Base-by-base conservation (phyloP, 169 alveolate genomes). In the Cryptosporidium xiaoi region DNA sequence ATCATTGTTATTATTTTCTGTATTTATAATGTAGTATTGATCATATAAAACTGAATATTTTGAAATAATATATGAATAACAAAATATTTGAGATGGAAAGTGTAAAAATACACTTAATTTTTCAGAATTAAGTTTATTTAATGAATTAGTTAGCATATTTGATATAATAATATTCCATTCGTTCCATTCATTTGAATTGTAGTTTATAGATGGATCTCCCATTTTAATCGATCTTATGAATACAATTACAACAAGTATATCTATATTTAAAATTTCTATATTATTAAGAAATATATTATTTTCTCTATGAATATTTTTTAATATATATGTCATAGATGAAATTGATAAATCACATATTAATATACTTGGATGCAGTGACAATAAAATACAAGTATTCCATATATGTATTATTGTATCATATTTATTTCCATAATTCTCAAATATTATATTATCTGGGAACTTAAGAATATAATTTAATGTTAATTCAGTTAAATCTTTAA, bases 181-280 rank as follows among this genome's bases (percentile, higher is more conserved):
- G 8, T 5, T 69, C 83, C 83, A 69, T 31, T 69, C 68, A 29
- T 69, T 55, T 20, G 66, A 34, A 15, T 15, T 18, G 8, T 69
- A 69, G 34, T 69, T 69, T 13, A 69, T 51, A 27, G 29, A 33
- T 34, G 83, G 83, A 24, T 69, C 83, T 10, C 83, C 83, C 18
- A 69, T 69, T 20, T 66, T 24, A 16, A 69, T 29, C 3, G 83
- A 51, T 24, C 83, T 69, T 2, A 33, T 33, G 34, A 27, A 55
- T 55, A 69, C 6, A 29, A 69, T 13, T 29, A 69, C 67, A 10
- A 69, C 4, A 20, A 69, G 40, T 33, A 51, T 33, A 51, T 69
- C 33, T 2, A 51, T 31, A 55, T 48, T 8, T 3, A n/a, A 69
- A 2, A 50, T 56, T 0, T 6, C 13, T 0, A 5, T 18, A 12